Conservation (phyloP, 2,329 filamentous ascomycete genomes). For the Penicillium rolfsii region DNA sequence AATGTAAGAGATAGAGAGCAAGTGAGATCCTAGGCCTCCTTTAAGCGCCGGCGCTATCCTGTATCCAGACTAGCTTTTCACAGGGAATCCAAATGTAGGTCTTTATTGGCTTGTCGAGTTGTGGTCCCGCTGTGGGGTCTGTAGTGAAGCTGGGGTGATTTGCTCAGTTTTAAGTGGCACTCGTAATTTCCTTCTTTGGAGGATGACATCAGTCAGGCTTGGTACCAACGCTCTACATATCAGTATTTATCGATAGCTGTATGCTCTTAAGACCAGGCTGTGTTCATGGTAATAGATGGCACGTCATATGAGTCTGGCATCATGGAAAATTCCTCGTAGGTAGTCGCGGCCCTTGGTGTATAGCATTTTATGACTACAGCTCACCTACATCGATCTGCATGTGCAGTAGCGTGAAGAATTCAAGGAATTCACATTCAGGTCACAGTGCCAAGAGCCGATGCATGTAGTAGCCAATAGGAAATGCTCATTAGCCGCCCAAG, state of each 20-base stretch:
- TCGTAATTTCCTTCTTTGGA: too few relatives aligned
- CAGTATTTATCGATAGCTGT: background rate
- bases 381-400: background rate
- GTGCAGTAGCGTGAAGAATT: background rate
- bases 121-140: background rate
- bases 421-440: background rate
- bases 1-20: background rate
- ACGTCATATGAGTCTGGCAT: background rate
- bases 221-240: too few relatives aligned
- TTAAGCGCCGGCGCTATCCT: conserved; percentile 23
- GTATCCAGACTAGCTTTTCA: background rate
- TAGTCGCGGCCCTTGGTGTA: background rate
- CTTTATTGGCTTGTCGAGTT: background rate
- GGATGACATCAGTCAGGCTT: too few relatives aligned
- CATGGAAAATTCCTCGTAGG: background rate
- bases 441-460: background rate
- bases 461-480: background rate
- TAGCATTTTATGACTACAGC: background rate
- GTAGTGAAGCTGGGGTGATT: background rate
- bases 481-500: background rate
- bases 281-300: background rate
- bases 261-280: background rate
- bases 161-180: background rate
- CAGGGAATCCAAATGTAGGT: background rate
- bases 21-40: background rate